These are phyloP conservation scores for Ogataea methanolica DNA, from an alignment of 805 yeast species.

Conservation along the genomic window DNA sequence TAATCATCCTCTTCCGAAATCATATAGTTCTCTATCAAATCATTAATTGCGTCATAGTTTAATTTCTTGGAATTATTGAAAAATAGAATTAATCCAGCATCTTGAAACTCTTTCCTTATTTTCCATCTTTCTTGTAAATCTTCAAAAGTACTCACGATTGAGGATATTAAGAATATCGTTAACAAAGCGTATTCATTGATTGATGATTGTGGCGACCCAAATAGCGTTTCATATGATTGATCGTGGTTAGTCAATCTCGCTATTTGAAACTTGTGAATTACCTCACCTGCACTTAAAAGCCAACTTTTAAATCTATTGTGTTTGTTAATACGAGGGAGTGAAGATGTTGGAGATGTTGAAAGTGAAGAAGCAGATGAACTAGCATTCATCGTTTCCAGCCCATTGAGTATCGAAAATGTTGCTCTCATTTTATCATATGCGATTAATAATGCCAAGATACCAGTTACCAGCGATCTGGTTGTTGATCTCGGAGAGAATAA, in stretches of 20 bases:
- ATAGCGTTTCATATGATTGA: not conserved
- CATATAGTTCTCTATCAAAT: conserved; percentile 60
- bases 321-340: not conserved
- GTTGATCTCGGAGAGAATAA: conserved; percentile 68
- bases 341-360: not conserved
- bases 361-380: no score
- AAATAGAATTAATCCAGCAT: conserved; percentile 51
- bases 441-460: conserved; percentile 54
- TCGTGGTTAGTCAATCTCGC: conserved; percentile 2
- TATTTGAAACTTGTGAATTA: conserved; percentile 8
- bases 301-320: conserved; percentile 12
- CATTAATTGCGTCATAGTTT: conserved; percentile 53
- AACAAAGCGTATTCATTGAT: conserved; percentile 60
- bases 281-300: conserved; percentile 14
- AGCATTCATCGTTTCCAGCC: conserved; percentile 1
- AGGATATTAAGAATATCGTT: conserved; percentile 65
- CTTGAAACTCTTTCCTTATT: conserved; percentile 54
- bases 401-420: conserved; percentile 9
- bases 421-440: conserved; percentile 19
- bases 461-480: conserved; percentile 78
- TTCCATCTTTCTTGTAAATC: conserved; percentile 40
- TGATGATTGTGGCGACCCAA: conserved; percentile 11
- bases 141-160: conserved; percentile 46
- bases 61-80: conserved; percentile 49
- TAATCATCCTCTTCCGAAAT: conserved; percentile 54